Evolutionary conservation across 345 rosid species (phyloP).

Genomic region (Erucastrum elatum): DNA sequence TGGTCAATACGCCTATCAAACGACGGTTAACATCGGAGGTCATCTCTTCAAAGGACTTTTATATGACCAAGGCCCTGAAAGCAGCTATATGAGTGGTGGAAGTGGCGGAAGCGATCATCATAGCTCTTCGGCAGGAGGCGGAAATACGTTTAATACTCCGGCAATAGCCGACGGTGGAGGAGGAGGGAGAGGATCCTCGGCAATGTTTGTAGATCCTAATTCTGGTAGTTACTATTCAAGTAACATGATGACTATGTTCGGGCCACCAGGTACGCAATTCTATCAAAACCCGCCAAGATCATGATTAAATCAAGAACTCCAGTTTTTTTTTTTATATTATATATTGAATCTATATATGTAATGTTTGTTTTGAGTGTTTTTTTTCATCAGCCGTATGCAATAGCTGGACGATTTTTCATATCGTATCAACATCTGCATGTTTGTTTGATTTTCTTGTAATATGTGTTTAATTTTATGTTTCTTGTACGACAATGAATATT

Average conservation of each 20-base stretch:
- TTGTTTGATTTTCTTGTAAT: conserved; percentile 8
- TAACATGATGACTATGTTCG: conserved; percentile 37
- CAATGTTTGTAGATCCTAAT: conserved; percentile 37
- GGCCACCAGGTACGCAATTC: conserved; percentile 39
- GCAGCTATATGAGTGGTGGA: conserved; percentile 43
- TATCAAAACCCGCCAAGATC: conserved; percentile 42
- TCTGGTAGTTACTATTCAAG: conserved; percentile 36
- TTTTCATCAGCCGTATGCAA: conserved; percentile 11
- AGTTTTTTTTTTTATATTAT: conserved; percentile 14
- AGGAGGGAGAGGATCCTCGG: conserved; percentile 24
- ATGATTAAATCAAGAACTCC: conserved; percentile 30
- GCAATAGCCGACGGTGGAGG: conserved; percentile 10
- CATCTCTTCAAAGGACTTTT: conserved; percentile 89
- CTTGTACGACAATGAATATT: conserved; percentile 26
- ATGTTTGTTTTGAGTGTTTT: conserved; percentile 3
- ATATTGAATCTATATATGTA: conserved; percentile 15
- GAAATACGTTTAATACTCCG: conserved; percentile 24
- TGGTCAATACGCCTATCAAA: conserved; percentile 83
- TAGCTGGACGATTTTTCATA: conserved; percentile 24
- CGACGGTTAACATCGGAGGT: conserved; percentile 82
- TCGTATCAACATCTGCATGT: conserved; percentile 25
- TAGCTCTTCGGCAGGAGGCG: conserved; percentile 60
- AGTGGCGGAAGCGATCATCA: conserved; percentile 48
- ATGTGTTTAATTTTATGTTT: conserved; percentile 14
- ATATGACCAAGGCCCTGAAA: conserved; percentile 85